These are phyloP conservation scores for Russula dissimulans DNA, from an alignment of 768 basidiomycete genomes.

Conservation along the genomic window DNA sequence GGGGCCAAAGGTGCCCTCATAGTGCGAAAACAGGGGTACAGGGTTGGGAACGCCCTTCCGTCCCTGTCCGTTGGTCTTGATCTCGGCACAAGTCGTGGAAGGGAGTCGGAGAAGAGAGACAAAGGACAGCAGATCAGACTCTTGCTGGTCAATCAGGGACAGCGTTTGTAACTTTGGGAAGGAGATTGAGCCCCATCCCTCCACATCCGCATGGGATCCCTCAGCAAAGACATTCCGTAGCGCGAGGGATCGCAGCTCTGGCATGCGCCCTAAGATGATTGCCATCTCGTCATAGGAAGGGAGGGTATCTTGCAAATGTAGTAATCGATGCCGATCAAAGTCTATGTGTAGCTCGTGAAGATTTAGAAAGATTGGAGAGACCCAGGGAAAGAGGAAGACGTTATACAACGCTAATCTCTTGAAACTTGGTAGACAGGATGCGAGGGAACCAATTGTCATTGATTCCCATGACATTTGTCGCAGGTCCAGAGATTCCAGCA, in stretches of 20 bases:
- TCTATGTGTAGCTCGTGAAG: not conserved
- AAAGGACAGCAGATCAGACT: not conserved
- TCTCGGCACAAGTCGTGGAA: not conserved
- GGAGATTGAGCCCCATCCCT: not conserved
- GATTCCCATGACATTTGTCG: not conserved
- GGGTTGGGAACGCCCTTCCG: not conserved
- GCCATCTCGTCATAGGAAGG: not conserved
- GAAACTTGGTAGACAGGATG: not conserved
- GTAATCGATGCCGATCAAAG: not conserved
- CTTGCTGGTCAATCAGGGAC: not conserved
- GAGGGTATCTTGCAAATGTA: not conserved
- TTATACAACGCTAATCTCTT: not conserved
- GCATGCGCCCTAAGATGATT: not conserved
- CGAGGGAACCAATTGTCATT: not conserved
- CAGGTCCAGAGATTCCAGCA: not conserved
- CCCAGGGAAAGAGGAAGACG: not conserved
- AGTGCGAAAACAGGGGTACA: not conserved
- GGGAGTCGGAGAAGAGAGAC: not conserved
- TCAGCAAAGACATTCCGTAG: not conserved
- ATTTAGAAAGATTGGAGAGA: not conserved
- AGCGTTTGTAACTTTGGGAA: not conserved
- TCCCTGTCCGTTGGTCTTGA: not conserved
- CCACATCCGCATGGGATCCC: not conserved
- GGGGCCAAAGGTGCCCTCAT: not conserved
- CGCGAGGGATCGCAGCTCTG: not conserved